Evolutionary conservation across 257 asterid genomes (phyloP).

Genomic region (Ajuga chamaepitys): DNA sequence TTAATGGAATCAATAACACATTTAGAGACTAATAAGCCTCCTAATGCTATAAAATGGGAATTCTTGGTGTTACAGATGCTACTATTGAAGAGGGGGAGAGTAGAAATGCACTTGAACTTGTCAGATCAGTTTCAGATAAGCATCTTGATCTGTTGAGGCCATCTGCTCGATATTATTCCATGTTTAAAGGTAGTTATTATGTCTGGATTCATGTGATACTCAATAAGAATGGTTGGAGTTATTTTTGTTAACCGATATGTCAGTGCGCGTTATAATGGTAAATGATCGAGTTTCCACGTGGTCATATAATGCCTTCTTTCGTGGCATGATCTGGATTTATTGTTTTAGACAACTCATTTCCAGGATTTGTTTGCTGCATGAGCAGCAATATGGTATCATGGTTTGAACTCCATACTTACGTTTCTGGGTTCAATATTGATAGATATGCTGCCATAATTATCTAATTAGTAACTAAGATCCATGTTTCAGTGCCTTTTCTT

Average conservation of each 20-base stretch:
- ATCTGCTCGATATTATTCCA: slow-evolving; percentile 76
- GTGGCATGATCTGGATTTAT: not conserved
- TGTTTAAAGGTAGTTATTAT: slow-evolving; percentile 62
- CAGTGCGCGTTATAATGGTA: not conserved
- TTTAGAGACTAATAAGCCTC: slow-evolving; percentile 12
- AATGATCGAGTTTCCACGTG: not conserved
- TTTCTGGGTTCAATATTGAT: not conserved
- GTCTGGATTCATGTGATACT: slow-evolving; percentile 15
- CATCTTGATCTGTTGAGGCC: slow-evolving; percentile 97
- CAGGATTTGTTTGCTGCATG: not conserved
- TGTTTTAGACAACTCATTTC: not conserved
- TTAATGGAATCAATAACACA: not conserved
- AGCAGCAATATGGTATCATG: not conserved
- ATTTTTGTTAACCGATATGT: not conserved
- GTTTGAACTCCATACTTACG: not conserved
- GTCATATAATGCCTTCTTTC: not conserved
- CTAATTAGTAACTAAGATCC: not conserved
- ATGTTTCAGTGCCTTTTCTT: not conserved
- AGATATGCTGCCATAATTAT: not conserved
- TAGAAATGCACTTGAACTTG: slow-evolving; percentile 68
- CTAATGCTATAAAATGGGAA: slow-evolving; percentile 31
- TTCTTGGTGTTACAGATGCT: slow-evolving; percentile 68
- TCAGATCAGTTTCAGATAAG: slow-evolving; percentile 77
- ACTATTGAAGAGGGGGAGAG: slow-evolving; percentile 66
- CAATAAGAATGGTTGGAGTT: not conserved